A percentile compares a stretch with the other conserved stretches of the same genome.
Conservation (phyloP, 768 basidiomycete species). For the Lactarius hatsudake region DNA sequence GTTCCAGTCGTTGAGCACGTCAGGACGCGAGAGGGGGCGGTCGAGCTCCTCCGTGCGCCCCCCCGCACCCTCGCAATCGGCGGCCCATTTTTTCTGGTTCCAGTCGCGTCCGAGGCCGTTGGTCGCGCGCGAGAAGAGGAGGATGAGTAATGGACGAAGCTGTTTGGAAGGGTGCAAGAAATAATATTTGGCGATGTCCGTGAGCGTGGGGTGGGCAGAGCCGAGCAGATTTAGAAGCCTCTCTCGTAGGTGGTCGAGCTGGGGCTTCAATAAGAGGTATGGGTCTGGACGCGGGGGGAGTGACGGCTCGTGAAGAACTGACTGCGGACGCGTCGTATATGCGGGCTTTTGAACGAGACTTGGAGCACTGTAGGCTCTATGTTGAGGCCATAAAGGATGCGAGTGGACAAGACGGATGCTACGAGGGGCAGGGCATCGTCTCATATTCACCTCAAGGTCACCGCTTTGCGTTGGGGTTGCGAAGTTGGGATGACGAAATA, state of each 20-base stretch:
- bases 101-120: constrained; percentile 80
- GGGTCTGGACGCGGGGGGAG: constrained; percentile 52
- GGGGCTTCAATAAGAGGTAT: constrained; percentile 63
- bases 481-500: neutral
- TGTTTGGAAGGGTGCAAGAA: constrained; percentile 89
- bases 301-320: neutral
- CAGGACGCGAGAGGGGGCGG: constrained; percentile 70
- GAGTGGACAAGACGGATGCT: constrained; percentile 9
- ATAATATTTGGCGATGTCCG: constrained; percentile 88
- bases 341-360: constrained; percentile 23
- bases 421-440: constrained; percentile 13
- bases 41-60: constrained; percentile 64
- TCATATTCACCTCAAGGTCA: constrained; percentile 12
- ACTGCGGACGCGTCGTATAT: constrained; percentile 1
- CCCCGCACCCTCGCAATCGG: constrained; percentile 53
- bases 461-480: neutral
- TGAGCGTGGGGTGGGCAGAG: constrained; percentile 83
- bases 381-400: neutral
- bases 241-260: constrained; percentile 68
- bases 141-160: constrained; percentile 82
- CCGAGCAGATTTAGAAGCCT: constrained; percentile 78
- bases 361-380: constrained; percentile 10
- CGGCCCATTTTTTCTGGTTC: constrained; percentile 57
- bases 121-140: constrained; percentile 88
- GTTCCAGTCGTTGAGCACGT: constrained; percentile 90